A percentile compares a stretch with the other conserved stretches of the same genome.
Evolutionary conservation across 2,329 filamentous ascomycete species (phyloP).

Genomic region (Chaetomium sp.): DNA sequence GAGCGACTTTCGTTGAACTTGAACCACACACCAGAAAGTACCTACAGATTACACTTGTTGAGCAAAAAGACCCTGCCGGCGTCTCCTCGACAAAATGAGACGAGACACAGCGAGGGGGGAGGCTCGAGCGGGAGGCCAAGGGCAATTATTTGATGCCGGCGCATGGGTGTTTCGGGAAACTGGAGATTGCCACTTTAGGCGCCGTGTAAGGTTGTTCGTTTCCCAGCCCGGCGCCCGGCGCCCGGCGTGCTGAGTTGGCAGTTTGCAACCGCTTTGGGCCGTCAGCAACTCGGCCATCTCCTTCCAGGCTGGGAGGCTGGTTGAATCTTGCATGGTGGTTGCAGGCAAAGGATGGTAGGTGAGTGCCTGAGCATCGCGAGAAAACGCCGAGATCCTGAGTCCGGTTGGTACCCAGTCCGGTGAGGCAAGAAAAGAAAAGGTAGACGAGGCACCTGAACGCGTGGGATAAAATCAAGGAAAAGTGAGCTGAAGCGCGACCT

Average conservation of each 20-base stretch:
- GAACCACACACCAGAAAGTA: not conserved
- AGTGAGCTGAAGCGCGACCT: not conserved
- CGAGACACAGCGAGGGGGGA: not conserved
- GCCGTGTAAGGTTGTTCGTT: conserved; percentile 14
- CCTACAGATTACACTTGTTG: not conserved
- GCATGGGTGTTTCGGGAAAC: conserved; percentile 21
- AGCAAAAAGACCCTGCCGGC: not conserved
- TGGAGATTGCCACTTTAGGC: conserved; percentile 17
- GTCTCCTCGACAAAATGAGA: conserved; percentile 7
- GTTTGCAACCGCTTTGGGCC: not conserved
- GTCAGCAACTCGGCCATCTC: conserved; percentile 4
- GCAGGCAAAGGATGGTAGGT: not conserved
- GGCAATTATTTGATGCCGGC: conserved; percentile 12
- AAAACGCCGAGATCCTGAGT: conserved; percentile 1
- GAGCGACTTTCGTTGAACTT: conserved; percentile 1
- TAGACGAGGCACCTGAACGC: not conserved
- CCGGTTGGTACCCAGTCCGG: not conserved
- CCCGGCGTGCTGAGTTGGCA: conserved; percentile 25
- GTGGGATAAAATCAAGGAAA: not conserved
- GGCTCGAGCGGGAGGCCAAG: not conserved
- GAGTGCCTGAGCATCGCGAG: conserved; percentile 1
- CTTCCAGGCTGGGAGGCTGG: not conserved
- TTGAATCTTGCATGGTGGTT: conserved; percentile 3
- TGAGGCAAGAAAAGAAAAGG: not conserved
- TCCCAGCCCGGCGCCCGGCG: not conserved